These are phyloP conservation scores for Ganoderma resinaceum DNA, from an alignment of 1,284 basidiomycete species.

Conservation along the genomic window DNA sequence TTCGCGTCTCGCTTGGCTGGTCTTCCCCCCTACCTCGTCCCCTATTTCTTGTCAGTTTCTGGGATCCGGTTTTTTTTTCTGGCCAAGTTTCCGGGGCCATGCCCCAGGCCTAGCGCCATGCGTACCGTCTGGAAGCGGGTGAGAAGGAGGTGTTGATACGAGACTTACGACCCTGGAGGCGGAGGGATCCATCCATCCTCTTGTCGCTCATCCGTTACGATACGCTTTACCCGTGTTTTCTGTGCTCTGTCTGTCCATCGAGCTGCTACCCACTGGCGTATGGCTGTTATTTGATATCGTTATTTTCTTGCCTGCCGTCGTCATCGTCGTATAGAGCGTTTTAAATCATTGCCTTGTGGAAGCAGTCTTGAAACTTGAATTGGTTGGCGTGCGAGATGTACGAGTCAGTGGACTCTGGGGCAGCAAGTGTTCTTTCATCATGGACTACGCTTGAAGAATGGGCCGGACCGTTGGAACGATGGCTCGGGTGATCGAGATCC, in stretches of 20 bases:
- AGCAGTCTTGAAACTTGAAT: background rate
- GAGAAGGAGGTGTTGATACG: constrained; percentile 36
- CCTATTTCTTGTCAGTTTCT: constrained; percentile 15
- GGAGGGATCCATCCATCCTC: constrained; percentile 36
- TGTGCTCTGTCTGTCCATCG: constrained; percentile 12
- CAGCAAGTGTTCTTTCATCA: too few relatives aligned
- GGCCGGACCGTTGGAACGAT: background rate
- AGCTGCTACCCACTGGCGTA: constrained; percentile 29
- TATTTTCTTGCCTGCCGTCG: constrained; percentile 16
- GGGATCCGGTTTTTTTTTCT: constrained; percentile 27
- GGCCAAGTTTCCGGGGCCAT: constrained; percentile 35
- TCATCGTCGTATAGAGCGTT: background rate
- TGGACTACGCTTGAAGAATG: too few relatives aligned
- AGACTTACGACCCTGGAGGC: constrained; percentile 51
- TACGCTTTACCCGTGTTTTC: constrained; percentile 23
- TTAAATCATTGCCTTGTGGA: background rate
- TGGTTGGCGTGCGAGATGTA: background rate
- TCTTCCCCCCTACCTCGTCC: constrained; percentile 1
- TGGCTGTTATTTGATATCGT: constrained; percentile 24
- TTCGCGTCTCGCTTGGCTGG: background rate
- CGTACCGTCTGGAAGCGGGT: constrained; percentile 30
- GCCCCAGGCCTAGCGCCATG: constrained; percentile 30
- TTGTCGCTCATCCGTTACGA: constrained; percentile 28
- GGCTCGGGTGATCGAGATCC: background rate
- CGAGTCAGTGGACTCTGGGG: background rate